Evolutionary conservation across 371 early-diverging fungal genomes (phyloP), one percentile per base, ranked within the genome.

Genomic region (Apophysomyces ossiformis): DNA sequence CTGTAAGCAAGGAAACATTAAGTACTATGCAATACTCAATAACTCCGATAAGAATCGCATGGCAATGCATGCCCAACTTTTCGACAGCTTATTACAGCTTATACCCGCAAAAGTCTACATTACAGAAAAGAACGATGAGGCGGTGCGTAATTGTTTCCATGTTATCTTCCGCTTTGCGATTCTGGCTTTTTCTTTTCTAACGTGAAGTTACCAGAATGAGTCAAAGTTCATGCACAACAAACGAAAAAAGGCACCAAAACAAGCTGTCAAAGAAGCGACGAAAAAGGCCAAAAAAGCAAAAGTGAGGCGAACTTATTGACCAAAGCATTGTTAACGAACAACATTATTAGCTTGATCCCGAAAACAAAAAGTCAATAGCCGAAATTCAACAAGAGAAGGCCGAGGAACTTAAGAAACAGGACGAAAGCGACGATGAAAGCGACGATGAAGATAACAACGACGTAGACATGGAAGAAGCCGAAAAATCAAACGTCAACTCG

Each of bases 241-340:
- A 69, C 86, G 89, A 70, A 87, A 88, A 73, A 85, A 82, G 69
- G 91, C 90, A 45, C 91, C 92, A 26, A 91, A 93, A 68, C 90
- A 90, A 75, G 88, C 82, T 35, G 81, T 90, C 66, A 93, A 93
- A 76, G 91, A 92, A 60, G 86, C 84, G 21, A 83, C 89, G 58
- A 91, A 89, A 75, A 90, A 90, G 67, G 93, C 93, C 18, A 90
- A 90, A 76, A 90, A 89, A 73, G 83, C 85, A 35, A 90, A 90
- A 83, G 87, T 89, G 76, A 63, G 46, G 43, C n/a, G 21, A 39
- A 63, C 5, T 37, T 12, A 39, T 39, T 37, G 37, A 39, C 37
- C 0, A 37, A 11, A 8, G 4, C n/a, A 16, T 18, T 37, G n/a
- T 37, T 26, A 9, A 18, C 16, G n/a, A 37, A 36, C 13, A 8